These are phyloP conservation scores for Ceratobasidium sp. DNA, from an alignment of 1,284 basidiomycete species.

Conservation along the genomic window DNA sequence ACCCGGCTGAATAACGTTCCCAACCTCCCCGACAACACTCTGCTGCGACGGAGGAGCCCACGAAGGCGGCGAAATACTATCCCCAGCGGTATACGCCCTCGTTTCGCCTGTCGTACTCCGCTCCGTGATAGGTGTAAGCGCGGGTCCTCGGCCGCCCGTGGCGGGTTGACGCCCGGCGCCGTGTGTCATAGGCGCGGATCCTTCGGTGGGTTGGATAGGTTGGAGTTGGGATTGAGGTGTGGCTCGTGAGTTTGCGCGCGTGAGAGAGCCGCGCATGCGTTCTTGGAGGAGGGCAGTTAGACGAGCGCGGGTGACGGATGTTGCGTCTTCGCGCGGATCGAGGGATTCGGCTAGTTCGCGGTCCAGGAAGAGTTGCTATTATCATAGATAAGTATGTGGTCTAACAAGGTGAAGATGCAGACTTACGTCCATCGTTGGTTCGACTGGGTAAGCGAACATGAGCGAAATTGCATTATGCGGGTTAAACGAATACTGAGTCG, in stretches of 20 bases:
- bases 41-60: slow-evolving; percentile 45
- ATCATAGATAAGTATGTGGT: slow-evolving; percentile 17
- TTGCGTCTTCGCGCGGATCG: slow-evolving; percentile 84
- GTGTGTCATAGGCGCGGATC: slow-evolving; percentile 50
- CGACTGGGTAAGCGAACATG: slow-evolving; percentile 88
- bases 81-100: slow-evolving; percentile 49
- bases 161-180: slow-evolving; percentile 50
- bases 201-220: slow-evolving; percentile 47
- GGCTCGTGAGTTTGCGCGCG: slow-evolving; percentile 2
- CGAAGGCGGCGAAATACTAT: slow-evolving; percentile 48
- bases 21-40: neutral
- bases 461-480: slow-evolving; percentile 77
- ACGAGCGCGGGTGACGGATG: slow-evolving; percentile 74
- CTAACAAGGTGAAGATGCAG: slow-evolving; percentile 25
- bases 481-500: slow-evolving; percentile 87
- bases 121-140: slow-evolving; percentile 66
- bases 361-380: slow-evolving; percentile 87
- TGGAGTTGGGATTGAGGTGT: slow-evolving; percentile 38
- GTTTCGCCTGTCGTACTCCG: slow-evolving; percentile 56
- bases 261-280: slow-evolving; percentile 67
- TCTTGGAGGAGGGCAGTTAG: slow-evolving; percentile 75
- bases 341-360: slow-evolving; percentile 84
- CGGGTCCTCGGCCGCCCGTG: slow-evolving; percentile 41
- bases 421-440: slow-evolving; percentile 78
- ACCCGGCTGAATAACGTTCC: slow-evolving; percentile 1